Percentiles rank a stretch among this genome's conserved stretches.
phyloP scores from a whole-genome alignment of 306 rosid species.

The Hippophae gyantsensis region DNA sequence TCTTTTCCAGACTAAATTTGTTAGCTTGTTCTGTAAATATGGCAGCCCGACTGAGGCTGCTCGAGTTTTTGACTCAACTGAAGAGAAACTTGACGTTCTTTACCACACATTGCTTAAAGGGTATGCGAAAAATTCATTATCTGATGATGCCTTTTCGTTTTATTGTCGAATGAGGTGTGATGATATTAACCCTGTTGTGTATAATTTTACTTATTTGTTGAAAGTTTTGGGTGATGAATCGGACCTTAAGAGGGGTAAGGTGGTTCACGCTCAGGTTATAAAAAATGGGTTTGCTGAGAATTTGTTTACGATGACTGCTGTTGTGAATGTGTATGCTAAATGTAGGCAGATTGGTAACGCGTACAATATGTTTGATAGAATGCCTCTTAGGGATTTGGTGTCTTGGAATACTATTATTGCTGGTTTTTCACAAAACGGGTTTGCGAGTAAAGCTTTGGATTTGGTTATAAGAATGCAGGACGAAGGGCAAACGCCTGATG shows the following conservation, averaged over 20 bases:
- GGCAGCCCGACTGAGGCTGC: constrained; percentile 52
- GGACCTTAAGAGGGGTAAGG: constrained; percentile 63
- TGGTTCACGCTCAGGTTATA: constrained; percentile 67
- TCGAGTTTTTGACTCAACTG: constrained; percentile 57
- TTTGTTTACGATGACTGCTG: constrained; percentile 78
- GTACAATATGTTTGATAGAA: constrained; percentile 72
- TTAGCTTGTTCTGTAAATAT: constrained; percentile 65
- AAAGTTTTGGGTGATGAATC: constrained; percentile 55
- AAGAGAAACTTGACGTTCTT: constrained; percentile 57
- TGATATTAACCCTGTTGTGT: constrained; percentile 61
- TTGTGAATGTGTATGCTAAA: constrained; percentile 62
- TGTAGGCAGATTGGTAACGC: constrained; percentile 65
- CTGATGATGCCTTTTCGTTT: constrained; percentile 37
- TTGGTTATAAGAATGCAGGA: constrained; percentile 61
- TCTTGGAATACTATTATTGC: constrained; percentile 75
- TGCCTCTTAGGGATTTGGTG: constrained; percentile 73
- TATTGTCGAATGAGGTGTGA: constrained; percentile 51
- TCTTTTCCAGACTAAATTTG: constrained; percentile 74
- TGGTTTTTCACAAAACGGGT: constrained; percentile 76
- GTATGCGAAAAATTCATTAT: constrained; percentile 50
- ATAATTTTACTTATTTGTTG: constrained; percentile 74
- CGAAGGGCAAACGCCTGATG: constrained; percentile 57
- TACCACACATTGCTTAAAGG: constrained; percentile 90
- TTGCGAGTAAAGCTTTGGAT: constrained; percentile 40
- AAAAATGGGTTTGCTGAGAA: constrained; percentile 48